These are phyloP conservation scores for Epichloe sylvatica DNA, from an alignment of 2,329 filamentous ascomycete species.

Conservation along the genomic window DNA sequence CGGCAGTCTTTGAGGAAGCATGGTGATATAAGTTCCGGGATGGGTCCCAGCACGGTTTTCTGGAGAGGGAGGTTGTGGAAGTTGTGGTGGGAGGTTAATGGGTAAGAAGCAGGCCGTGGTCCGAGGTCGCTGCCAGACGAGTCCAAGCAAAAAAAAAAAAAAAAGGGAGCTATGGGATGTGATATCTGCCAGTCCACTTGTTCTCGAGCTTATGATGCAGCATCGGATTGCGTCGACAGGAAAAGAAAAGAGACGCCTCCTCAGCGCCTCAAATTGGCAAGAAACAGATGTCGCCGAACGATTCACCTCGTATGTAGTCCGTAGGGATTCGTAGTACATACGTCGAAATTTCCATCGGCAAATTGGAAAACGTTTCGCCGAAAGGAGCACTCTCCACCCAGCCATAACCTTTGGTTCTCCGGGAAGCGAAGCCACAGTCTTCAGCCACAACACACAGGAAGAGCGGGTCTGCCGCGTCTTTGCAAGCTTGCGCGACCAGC, in stretches of 20 bases:
- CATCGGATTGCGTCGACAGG: background rate
- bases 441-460: slow-evolving; percentile 10
- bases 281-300: background rate
- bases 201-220: background rate
- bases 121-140: background rate
- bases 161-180: background rate
- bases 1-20: slow-evolving; percentile 19
- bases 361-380: slow-evolving; percentile 15
- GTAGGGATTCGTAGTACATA: background rate
- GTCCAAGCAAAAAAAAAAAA: background rate
- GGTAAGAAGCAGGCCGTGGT: background rate
- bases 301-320: background rate
- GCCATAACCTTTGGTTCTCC: background rate
- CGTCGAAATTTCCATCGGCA: slow-evolving; percentile 14
- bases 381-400: background rate
- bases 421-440: background rate
- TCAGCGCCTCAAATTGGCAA: slow-evolving; percentile 1
- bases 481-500: slow-evolving; percentile 13
- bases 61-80: background rate
- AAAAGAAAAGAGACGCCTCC: background rate
- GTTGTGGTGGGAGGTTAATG: background rate
- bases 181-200: background rate
- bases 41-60: background rate
- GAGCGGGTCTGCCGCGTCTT: slow-evolving; percentile 3
- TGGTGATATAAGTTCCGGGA: slow-evolving; percentile 6